phyloP scores from a whole-genome alignment of 768 basidiomycete species.

The Trametes cubensis region DNA sequence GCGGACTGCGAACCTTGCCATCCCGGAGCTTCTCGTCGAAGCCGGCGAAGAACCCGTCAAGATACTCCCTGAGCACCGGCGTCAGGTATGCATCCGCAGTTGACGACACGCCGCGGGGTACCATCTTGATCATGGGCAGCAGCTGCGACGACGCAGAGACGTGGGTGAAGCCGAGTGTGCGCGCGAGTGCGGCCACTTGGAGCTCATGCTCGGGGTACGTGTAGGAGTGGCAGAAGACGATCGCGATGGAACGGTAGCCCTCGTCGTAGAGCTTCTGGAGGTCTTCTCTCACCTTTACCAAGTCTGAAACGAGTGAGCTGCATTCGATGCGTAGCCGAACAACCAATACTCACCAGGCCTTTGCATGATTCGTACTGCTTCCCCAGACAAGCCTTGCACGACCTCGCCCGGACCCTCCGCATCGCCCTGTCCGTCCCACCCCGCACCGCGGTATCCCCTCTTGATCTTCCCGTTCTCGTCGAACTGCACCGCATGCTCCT shows the following conservation, averaged over 20 bases:
- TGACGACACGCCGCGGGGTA: slow-evolving; percentile 88
- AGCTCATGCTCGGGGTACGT: slow-evolving; percentile 88
- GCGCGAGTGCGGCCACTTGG: slow-evolving; percentile 70
- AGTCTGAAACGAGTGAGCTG: slow-evolving; percentile 15
- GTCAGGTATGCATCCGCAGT: slow-evolving; percentile 97
- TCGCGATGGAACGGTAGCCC: slow-evolving; percentile 89
- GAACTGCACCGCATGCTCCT: slow-evolving; percentile 76
- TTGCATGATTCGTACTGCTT: slow-evolving; percentile 83
- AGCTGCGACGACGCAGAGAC: slow-evolving; percentile 86
- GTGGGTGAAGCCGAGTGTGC: slow-evolving; percentile 83
- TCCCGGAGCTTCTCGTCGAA: slow-evolving; percentile 78
- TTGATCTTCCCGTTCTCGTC: slow-evolving; percentile 67
- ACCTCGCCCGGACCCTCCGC: slow-evolving; percentile 83
- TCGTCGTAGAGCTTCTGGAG: slow-evolving; percentile 71
- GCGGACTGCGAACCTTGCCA: slow-evolving; percentile 56
- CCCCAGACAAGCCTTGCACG: slow-evolving; percentile 82
- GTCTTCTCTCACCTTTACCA: slow-evolving; percentile 51
- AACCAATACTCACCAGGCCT: slow-evolving; percentile 54
- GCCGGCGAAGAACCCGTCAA: slow-evolving; percentile 89
- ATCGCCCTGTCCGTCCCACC: slow-evolving; percentile 69
- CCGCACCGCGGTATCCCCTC: slow-evolving; percentile 73
- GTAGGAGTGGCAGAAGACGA: slow-evolving; percentile 90
- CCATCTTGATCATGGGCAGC: slow-evolving; percentile 95
- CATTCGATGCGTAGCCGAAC: neutral
- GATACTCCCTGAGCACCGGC: slow-evolving; percentile 79